Conservation (phyloP, 257 asterid species). For the Misopates orontium region DNA sequence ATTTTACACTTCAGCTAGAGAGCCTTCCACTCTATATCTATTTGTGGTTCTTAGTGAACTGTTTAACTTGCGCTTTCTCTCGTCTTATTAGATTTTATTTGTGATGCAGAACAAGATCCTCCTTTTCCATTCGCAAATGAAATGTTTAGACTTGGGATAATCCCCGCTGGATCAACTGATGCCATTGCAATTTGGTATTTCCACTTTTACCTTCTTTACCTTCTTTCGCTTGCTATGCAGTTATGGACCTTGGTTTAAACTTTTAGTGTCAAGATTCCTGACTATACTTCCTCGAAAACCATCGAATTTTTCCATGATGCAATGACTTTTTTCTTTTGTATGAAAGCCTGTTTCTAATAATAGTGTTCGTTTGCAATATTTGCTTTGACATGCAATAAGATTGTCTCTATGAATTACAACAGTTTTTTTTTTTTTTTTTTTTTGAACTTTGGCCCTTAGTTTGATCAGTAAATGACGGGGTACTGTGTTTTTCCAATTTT, state of each 20-base stretch:
- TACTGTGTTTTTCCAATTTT: too few relatives aligned
- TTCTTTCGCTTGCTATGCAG: slow-evolving; percentile 20
- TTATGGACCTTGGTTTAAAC: not conserved
- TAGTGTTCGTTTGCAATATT: too few relatives aligned
- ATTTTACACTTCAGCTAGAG: slow-evolving; percentile 15
- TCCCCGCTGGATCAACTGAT: slow-evolving; percentile 99
- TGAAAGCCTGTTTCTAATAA: too few relatives aligned
- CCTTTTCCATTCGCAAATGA: slow-evolving; percentile 69
- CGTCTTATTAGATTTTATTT: slow-evolving; percentile 28
- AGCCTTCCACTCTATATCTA: not conserved
- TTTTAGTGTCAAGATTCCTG: slow-evolving; percentile 6
- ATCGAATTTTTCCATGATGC: too few relatives aligned
- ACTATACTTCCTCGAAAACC: too few relatives aligned
- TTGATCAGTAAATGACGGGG: not conserved
- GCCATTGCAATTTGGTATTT: slow-evolving; percentile 86
- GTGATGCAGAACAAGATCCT: slow-evolving; percentile 53
- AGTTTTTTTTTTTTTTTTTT: not conserved
- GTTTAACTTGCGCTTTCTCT: slow-evolving; percentile 17
- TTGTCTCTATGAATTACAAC: not conserved
- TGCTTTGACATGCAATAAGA: not conserved
- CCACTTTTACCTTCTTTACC: slow-evolving; percentile 21
- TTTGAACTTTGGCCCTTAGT: slow-evolving; percentile 4
- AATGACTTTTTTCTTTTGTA: too few relatives aligned
- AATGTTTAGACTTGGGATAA: slow-evolving; percentile 83
- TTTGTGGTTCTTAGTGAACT: slow-evolving; percentile 3